A percentile compares a stretch with the other conserved stretches of the same genome.
Conservation (phyloP, 192 early-diverging fungal genomes). For the Gryganskiella cystojenkinii region DNA sequence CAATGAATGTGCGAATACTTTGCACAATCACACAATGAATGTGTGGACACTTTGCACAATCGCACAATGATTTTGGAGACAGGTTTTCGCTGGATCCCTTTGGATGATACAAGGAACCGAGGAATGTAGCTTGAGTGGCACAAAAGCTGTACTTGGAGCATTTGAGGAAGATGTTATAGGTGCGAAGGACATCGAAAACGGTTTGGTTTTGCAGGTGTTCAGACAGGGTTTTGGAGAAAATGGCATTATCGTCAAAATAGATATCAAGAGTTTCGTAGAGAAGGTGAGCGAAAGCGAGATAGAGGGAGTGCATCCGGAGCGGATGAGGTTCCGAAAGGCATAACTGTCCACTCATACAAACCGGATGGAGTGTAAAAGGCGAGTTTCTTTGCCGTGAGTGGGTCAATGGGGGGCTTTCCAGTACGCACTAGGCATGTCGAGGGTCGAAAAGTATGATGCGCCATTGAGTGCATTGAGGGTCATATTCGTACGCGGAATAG, state of each 20-base stretch:
- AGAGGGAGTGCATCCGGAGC: constrained; percentile 8
- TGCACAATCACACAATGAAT: too few species aligned
- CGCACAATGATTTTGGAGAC: too few species aligned
- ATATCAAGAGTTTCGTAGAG: background rate
- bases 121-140: constrained; percentile 5
- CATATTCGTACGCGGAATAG: constrained; percentile 62
- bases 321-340: constrained; percentile 33
- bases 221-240: constrained; percentile 9
- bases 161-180: background rate
- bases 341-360: constrained; percentile 27
- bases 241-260: constrained; percentile 16
- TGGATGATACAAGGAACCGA: constrained; percentile 14
- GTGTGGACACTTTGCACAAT: too few species aligned
- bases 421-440: constrained; percentile 54
- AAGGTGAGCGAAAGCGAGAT: background rate
- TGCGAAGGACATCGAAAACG: background rate
- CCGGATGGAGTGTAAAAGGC: constrained; percentile 20
- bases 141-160: constrained; percentile 13
- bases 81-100: constrained; percentile 4
- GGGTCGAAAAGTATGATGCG: constrained; percentile 46
- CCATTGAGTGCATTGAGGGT: constrained; percentile 40
- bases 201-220: constrained; percentile 5
- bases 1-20: too few species aligned
- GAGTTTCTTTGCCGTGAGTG: constrained; percentile 1
- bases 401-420: constrained; percentile 51